Evolutionary conservation across 768 basidiomycete genomes (phyloP), one percentile per base, ranked within the genome.

Genomic region (Aureoboletus auriporus): DNA sequence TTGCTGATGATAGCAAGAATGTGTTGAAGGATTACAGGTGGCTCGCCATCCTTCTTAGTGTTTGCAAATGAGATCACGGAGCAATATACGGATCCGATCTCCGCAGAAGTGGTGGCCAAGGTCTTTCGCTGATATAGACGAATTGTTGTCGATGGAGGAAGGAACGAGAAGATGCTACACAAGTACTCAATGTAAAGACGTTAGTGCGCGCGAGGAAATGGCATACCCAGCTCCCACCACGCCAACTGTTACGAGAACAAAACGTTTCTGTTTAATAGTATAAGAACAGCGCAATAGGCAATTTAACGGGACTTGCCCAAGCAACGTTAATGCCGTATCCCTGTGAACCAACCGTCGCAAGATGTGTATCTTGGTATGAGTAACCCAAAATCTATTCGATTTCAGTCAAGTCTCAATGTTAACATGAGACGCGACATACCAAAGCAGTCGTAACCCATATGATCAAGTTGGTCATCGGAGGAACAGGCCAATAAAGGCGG

Each of bases 1-100:
- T 92, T 93, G 46, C 77, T 75, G 12, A 87, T 75, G 53, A 91
- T 79, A 0, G 89, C 88, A 35, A 90, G 70, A n/a, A 89, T 60
- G 44, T 80, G 83, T 29, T 78, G 75, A 27, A 83, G 64, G 36
- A 90, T 84, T 29, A 75, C 69, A 7, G 75, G 69, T 4, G 75
- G 67, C 38, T 86, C 79, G 1, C 70, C 62, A 31, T 78, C 74
- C 9, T 62, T 65, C 39, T 73, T 76, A 6, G 77, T 75, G 52
- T 82, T 80, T 1, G 86, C 85, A 51, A 79, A 83, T 0, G 86
- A 86, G 3, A 94, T 69, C 27, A 91, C 78, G 2, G 83, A 76
- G 60, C 91, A 93, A 49, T 92, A 86, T 9, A 86, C 73, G 0
- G 76, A 69, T 1, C 89, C 90, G 6, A 89, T 66, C 56, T 90